phyloP scores from a whole-genome alignment of 2,329 filamentous ascomycete species.

The Colletotrichum cordylinicola region DNA sequence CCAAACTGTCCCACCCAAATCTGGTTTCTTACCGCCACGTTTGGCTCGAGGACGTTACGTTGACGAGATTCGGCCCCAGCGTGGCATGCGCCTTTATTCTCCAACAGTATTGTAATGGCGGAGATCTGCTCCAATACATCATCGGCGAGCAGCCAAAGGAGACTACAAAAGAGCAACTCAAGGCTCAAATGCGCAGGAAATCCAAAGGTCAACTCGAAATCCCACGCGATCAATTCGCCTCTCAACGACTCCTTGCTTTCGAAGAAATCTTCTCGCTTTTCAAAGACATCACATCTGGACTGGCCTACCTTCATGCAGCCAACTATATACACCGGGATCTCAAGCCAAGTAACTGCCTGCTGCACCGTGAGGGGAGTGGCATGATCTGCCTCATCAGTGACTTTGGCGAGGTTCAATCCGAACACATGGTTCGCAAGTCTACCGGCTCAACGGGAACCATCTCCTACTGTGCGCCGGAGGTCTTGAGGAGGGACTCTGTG shows the following conservation, averaged over 20 bases:
- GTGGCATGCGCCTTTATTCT: constrained; percentile 96
- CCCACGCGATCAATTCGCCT: constrained; percentile 51
- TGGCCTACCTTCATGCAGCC: constrained; percentile 87
- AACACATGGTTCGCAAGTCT: constrained; percentile 81
- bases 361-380: constrained; percentile 77
- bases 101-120: constrained; percentile 95
- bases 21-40: constrained; percentile 96
- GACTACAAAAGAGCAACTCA: constrained; percentile 82
- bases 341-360: constrained; percentile 93
- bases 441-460: constrained; percentile 96
- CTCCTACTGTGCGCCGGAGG: constrained; percentile 96
- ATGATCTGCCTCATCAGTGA: constrained; percentile 90
- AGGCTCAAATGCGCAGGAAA: constrained; percentile 82
- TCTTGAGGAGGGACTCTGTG: constrained; percentile 71
- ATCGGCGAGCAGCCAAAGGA: constrained; percentile 69
- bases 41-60: constrained; percentile 89
- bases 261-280: constrained; percentile 98
- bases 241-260: constrained; percentile 62
- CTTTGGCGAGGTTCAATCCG: constrained; percentile 93
- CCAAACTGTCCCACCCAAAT: constrained; percentile 91
- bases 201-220: constrained; percentile 79
- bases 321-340: constrained; percentile 96
- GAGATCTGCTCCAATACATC: constrained; percentile 88
- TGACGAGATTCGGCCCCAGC: constrained; percentile 86
- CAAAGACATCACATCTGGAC: constrained; percentile 89